Evolutionary conservation across 225 moss, liverwort and hornwort genomes (phyloP), one percentile per base, ranked within the genome.

Genomic region (Rhytidiadelphus loreus): DNA sequence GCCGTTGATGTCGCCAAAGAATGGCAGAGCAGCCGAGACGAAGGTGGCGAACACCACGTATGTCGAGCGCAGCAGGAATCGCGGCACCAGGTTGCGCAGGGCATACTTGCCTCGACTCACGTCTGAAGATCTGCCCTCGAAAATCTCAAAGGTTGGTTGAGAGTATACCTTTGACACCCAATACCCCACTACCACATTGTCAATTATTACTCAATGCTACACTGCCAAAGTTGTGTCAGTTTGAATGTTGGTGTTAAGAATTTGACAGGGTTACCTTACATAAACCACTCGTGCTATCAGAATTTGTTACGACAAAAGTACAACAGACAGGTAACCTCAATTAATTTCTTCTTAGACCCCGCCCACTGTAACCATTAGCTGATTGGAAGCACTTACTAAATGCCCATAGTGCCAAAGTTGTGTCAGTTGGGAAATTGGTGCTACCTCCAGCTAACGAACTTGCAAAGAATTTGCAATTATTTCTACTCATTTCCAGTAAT

Each of bases 111-210:
- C 94, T 77, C 82, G 81, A 24, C 83, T 90, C 71, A 91, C 90
- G 23, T 93, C 90, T 2, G 94, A 93, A 8, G 92, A 89, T 12
- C 62, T 89, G 33, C 93, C 92, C 86, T 95, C 96, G 48, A 95
- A 93, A 52, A 96, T 87, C 89, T 95, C 95, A 62, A 96, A 95
- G 55, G 92, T 92, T 16, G 95, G 96, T 90, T 96, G 96, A 63
- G 94, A 91, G 73, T 96, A 96, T 12, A 96, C 92, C 95, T 95
- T 25, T 80, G 68, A 59, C 26, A 72, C 50, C 56, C 83, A 75
- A 61, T 16, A 21, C 44, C 75, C 55, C 83, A 76, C 32, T 48
- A 35, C 33, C 52, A 76, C 33, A 32, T 60, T 44, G 80, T 88
- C 41, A 78, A 41, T 52, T 16, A 52, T 52, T 13, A 55, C n/a